A percentile compares a stretch with the other conserved stretches of the same genome.
Evolutionary conservation across 1,284 basidiomycete species (phyloP).

Genomic region (Anthracocystis walkeri): DNA sequence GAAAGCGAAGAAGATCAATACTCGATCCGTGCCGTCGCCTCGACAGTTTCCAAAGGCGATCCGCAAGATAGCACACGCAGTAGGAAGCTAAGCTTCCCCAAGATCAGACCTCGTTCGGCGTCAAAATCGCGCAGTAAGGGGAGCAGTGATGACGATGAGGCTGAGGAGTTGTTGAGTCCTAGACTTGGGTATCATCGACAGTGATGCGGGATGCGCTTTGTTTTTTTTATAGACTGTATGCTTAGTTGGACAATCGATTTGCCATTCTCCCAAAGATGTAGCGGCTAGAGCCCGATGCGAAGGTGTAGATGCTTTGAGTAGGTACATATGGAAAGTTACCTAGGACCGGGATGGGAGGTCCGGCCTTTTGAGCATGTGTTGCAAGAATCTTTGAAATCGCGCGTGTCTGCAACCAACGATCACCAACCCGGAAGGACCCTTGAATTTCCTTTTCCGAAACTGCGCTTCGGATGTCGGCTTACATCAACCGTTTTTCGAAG

Average conservation of each 20-base stretch:
- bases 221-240: conserved; percentile 9
- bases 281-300: too few relatives aligned
- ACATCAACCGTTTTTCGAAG: conserved; percentile 9
- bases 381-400: too few relatives aligned
- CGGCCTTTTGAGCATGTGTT: neutral
- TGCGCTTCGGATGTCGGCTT: conserved; percentile 17
- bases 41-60: conserved; percentile 5
- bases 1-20: conserved; percentile 38
- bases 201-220: neutral
- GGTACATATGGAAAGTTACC: too few relatives aligned
- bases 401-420: conserved; percentile 20
- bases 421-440: conserved; percentile 26
- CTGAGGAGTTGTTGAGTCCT: conserved; percentile 46
- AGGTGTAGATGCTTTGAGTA: too few relatives aligned
- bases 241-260: conserved; percentile 6
- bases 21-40: conserved; percentile 40
- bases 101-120: conserved; percentile 33
- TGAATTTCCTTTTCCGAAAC: conserved; percentile 5
- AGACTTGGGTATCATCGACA: conserved; percentile 20
- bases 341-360: too few relatives aligned
- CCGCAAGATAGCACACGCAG: conserved; percentile 18
- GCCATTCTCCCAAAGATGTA: neutral
- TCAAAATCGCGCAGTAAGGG: conserved; percentile 15
- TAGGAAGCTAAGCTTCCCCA: conserved; percentile 29
- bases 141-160: conserved; percentile 40